These are phyloP conservation scores for Rhizophlyctis rosea DNA, from an alignment of 192 early-diverging fungal species.

Conservation along the genomic window DNA sequence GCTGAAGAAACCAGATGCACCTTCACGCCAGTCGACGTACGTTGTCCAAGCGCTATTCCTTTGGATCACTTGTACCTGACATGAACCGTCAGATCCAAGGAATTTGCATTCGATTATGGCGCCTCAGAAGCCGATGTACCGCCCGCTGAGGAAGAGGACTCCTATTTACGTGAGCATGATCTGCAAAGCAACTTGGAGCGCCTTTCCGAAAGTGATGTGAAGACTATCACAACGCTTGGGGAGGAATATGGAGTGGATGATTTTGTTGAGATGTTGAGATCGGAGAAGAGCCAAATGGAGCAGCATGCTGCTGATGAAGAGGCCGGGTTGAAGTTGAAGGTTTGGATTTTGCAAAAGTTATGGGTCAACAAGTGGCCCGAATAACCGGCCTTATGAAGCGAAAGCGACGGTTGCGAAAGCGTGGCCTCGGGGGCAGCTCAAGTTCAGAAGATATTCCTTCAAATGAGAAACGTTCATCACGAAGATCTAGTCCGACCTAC, in stretches of 20 bases:
- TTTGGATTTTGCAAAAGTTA: neutral
- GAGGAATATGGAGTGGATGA: constrained; percentile 43
- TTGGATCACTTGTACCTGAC: neutral
- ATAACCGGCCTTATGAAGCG: neutral
- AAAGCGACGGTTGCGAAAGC: neutral
- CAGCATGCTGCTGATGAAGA: neutral
- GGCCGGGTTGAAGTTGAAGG: neutral
- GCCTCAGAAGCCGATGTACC: constrained; percentile 12
- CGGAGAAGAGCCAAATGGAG: constrained; percentile 1
- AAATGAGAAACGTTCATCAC: neutral
- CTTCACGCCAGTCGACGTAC: constrained; percentile 26
- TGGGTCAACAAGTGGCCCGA: neutral
- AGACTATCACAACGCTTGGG: constrained; percentile 42
- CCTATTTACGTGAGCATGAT: constrained; percentile 3
- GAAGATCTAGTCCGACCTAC: constrained; percentile 26
- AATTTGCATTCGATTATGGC: neutral
- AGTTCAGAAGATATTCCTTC: constrained; percentile 7
- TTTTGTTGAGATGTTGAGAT: constrained; percentile 35
- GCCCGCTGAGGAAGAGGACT: constrained; percentile 12
- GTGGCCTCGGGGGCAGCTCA: neutral
- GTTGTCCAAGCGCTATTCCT: constrained; percentile 1
- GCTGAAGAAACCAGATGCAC: constrained; percentile 39
- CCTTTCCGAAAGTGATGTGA: constrained; percentile 40
- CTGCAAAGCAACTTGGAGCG: constrained; percentile 21
- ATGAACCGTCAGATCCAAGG: neutral